Conservation (phyloP, 805 yeast species). For the Candida saitoana region DNA sequence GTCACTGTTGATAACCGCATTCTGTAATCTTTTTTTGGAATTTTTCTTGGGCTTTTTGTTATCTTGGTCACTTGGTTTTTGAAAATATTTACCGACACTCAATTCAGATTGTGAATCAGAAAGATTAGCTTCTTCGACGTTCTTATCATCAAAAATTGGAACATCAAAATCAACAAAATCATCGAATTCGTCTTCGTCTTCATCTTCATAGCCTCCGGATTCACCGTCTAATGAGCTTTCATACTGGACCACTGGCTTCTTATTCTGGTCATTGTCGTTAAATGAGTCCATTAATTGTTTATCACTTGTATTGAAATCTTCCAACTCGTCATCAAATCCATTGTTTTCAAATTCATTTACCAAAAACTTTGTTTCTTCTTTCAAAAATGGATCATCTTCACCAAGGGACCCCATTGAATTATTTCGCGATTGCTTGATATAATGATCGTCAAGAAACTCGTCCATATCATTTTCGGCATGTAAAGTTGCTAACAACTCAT, state of each 20-base stretch:
- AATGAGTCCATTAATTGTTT: constrained; percentile 16
- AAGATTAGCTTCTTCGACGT: constrained; percentile 6
- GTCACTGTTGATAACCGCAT: constrained; percentile 20
- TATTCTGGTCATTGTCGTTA: constrained; percentile 20
- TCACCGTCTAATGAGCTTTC: constrained; percentile 32
- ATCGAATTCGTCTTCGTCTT: constrained; percentile 39
- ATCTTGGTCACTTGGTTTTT: constrained; percentile 1
- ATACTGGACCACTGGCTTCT: constrained; percentile 39
- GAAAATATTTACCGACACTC: neutral
- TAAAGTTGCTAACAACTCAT: constrained; percentile 42
- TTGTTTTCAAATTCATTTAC: constrained; percentile 45
- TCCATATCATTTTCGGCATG: constrained; percentile 45
- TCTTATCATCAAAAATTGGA: constrained; percentile 21
- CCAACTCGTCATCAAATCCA: constrained; percentile 43
- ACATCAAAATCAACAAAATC: constrained; percentile 36
- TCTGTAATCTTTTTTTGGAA: constrained; percentile 9
- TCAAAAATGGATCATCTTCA: constrained; percentile 34
- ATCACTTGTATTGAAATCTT: constrained; percentile 16
- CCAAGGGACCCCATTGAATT: constrained; percentile 32
- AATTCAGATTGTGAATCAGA: neutral
- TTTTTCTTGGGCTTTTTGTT: constrained; percentile 7
- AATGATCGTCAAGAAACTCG: constrained; percentile 22
- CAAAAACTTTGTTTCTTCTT: constrained; percentile 42
- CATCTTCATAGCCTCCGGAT: constrained; percentile 28
- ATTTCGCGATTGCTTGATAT: constrained; percentile 14